Base-by-base conservation (phyloP, 2,329 filamentous ascomycete species). In the Calonectria hawksworthii region DNA sequence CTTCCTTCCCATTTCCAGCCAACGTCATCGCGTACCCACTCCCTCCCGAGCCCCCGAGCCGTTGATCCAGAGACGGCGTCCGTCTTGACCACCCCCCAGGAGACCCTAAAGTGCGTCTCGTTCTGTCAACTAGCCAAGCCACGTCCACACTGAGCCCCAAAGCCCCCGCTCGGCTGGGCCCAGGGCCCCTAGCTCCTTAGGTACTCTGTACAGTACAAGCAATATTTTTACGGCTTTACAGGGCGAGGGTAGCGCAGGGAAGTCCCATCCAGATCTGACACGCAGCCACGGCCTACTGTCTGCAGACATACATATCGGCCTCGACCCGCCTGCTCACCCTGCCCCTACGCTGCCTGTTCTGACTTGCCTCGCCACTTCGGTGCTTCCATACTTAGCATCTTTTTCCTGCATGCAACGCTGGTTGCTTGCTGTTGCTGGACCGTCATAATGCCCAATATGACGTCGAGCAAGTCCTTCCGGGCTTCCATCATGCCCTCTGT, bases 381-480 rank as follows among this genome's bases (percentile, higher is more conserved):
- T 63, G 74, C 75, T 78, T 79, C 75, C 78, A 78, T 81, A 76
- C 74, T 79, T 80, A 82, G 79, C 74, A 80, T 75, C 74, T 66
- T 71, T 69, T 75, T 78, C 76, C 80, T 83, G 82, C 79, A 82
- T 80, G 83, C 80, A 79, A 81, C 79, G 80, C 79, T 79, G 80
- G 81, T 47, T 70, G 68, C 61, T 63, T 63, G 68, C 76, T 77
- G 72, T 28, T 68, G 65, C 69, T 63, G 71, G 81, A 80, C 76
- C 74, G 77, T 82, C 79, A 80, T 81, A 73, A 82, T 82, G 81
- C 83, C 83, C 84, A 85, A 80, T 79, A 88, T 88, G 86, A 84
- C 86, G 82, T 87, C 86, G 80, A 85, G 85, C 86, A 88, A 87
- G 86, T 87, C 85, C 76, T 82, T 84, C 79, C 82, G 85, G 81